Evolutionary conservation across 495 filamentous ascomycete species (phyloP), one percentile per base, ranked within the genome.

Genomic region (Amniculicola lignicola): DNA sequence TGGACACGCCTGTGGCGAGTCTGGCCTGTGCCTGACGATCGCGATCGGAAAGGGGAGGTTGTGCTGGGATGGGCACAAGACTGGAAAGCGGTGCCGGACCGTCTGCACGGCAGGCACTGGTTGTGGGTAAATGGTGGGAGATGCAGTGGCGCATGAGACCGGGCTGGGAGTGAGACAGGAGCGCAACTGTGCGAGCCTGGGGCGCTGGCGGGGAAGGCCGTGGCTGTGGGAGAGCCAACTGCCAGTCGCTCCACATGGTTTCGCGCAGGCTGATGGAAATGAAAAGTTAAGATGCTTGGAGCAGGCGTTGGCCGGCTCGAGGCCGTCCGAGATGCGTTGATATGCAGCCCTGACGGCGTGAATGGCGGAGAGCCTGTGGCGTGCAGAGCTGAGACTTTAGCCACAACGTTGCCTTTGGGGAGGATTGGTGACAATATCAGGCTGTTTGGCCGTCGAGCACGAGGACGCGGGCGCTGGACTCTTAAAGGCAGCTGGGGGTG

Each of bases 11-110:
- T n/a, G n/a, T n/a, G n/a, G n/a, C n/a, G n/a, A n/a, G n/a, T n/a
- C n/a, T n/a, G n/a, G n/a, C n/a, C n/a, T n/a, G 57, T 60, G 49
- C 57, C 57, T 60, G 57, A 49, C 57, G 57, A 60, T 60, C 57
- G 37, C 35, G 24, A 16, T 51, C 37, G 19, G 16, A 40, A 6
- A 18, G 6, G 37, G 7, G n/a, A 7, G 7, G 7, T n/a, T 7
- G n/a, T 33, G 29, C 29, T 7, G n/a, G 29, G n/a, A 18, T 6
- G 19, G 37, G 37, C 9, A 10, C 19, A 6, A 18, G 19, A 18
- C 7, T 12, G 54, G 44, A 25, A 51, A 40, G 56, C 25, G 27
- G 38, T 47, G 56, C 38, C 56, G 56, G 41, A 42, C 23, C 12
- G 19, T 27, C 41, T 43, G 45, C 46, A 58, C 51, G 54, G 54